Evolutionary conservation across 164 flowering plant species (phyloP).

Genomic region (Vitis cinerea): DNA sequence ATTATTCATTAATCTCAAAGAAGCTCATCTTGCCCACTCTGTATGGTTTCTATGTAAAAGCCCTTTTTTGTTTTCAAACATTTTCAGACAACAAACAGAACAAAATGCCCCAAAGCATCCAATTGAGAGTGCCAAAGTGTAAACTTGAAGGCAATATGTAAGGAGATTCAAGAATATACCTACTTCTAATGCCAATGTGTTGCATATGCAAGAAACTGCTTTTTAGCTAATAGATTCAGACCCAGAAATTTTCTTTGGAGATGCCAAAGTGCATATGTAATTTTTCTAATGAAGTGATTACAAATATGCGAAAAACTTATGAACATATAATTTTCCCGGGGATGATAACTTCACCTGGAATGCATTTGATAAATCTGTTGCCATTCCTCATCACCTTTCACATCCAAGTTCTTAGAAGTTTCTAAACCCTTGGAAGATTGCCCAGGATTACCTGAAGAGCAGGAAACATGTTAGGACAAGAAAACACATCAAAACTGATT

Average conservation of each 20-base stretch:
- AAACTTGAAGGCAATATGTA: no score
- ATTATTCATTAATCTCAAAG: no score
- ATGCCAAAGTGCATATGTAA: no score
- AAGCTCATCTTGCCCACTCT: no score
- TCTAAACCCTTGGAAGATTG: constrained; percentile 27
- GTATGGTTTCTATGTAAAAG: no score
- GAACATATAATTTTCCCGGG: neutral
- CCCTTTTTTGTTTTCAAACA: no score
- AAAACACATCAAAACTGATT: no score
- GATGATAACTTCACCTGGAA: constrained; percentile 43
- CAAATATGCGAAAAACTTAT: no score
- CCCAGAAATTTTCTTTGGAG: neutral
- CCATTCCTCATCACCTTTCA: constrained; percentile 68
- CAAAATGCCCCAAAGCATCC: neutral
- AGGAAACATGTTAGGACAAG: constrained; percentile 3
- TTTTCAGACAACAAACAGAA: neutral
- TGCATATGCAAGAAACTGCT: neutral
- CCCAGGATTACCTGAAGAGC: constrained; percentile 27
- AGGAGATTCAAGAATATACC: neutral
- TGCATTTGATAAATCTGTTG: constrained; percentile 59
- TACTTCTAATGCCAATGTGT: no score
- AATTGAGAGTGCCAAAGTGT: neutral
- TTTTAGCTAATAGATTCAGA: neutral
- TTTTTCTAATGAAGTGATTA: no score
- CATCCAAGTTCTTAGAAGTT: constrained; percentile 21